These are phyloP conservation scores for Gymnopilus junonius DNA, from an alignment of 768 basidiomycete genomes.

Conservation along the genomic window DNA sequence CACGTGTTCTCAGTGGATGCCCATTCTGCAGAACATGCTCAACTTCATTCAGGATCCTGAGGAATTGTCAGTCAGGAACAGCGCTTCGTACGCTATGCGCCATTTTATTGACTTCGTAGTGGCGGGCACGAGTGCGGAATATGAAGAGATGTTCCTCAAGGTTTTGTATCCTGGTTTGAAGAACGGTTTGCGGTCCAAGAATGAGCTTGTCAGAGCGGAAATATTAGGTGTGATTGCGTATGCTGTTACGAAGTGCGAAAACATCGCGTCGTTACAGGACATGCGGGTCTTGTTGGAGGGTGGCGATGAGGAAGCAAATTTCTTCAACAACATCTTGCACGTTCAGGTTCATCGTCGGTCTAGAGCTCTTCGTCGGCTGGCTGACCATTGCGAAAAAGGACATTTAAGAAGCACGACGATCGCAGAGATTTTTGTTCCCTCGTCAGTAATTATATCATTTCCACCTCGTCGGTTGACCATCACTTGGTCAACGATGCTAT, in stretches of 20 bases:
- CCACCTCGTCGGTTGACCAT: slow-evolving; percentile 70
- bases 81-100: slow-evolving; percentile 75
- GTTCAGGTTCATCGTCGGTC: slow-evolving; percentile 90
- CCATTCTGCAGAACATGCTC: slow-evolving; percentile 81
- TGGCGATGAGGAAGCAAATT: slow-evolving; percentile 93
- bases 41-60: slow-evolving; percentile 88
- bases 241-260: slow-evolving; percentile 67
- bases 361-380: slow-evolving; percentile 83
- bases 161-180: slow-evolving; percentile 80
- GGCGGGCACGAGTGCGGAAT: slow-evolving; percentile 42
- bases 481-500: slow-evolving; percentile 93
- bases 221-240: slow-evolving; percentile 78
- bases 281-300: slow-evolving; percentile 81
- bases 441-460: slow-evolving; percentile 77
- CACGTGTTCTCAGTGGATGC: slow-evolving; percentile 71
- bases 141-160: slow-evolving; percentile 60
- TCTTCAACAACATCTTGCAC: slow-evolving; percentile 96
- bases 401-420: slow-evolving; percentile 71
- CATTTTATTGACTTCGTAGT: slow-evolving; percentile 75
- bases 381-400: slow-evolving; percentile 72
- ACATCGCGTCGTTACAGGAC: slow-evolving; percentile 68
- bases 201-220: slow-evolving; percentile 88
- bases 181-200: slow-evolving; percentile 76
- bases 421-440: slow-evolving; percentile 84
- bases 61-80: slow-evolving; percentile 86